A percentile compares a stretch with the other conserved stretches of the same genome.
Evolutionary conservation across 2,329 filamentous ascomycete genomes (phyloP).

Genomic region (Emericellopsis atlantica): DNA sequence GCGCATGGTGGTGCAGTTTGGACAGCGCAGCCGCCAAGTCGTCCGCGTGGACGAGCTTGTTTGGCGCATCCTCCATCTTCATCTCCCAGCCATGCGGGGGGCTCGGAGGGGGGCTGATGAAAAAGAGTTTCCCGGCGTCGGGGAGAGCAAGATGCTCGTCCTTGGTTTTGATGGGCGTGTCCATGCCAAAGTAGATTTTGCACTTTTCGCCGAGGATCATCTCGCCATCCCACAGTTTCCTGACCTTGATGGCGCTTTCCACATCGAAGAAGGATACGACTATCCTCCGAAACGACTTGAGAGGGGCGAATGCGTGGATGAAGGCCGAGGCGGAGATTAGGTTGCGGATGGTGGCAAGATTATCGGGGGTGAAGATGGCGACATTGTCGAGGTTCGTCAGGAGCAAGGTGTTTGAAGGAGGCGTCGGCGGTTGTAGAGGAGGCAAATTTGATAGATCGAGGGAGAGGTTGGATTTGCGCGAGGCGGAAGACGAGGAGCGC

Average conservation of each 20-base stretch:
- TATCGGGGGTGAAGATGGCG: constrained; percentile 62
- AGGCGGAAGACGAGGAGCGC: constrained; percentile 32
- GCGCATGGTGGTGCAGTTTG: constrained; percentile 38
- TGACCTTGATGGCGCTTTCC: constrained; percentile 57
- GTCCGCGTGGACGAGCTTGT: constrained; percentile 57
- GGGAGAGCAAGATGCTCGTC: constrained; percentile 52
- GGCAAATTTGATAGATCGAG: constrained; percentile 66
- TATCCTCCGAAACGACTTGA: constrained; percentile 74
- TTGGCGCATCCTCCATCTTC: constrained; percentile 55
- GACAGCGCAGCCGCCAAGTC: constrained; percentile 55
- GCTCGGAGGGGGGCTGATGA: constrained; percentile 57
- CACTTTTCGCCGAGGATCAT: constrained; percentile 56
- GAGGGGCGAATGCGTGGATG: constrained; percentile 66
- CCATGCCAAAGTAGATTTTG: constrained; percentile 56
- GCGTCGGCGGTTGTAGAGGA: constrained; percentile 55
- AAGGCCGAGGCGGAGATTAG: constrained; percentile 58
- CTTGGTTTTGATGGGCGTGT: constrained; percentile 40
- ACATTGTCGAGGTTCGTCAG: constrained; percentile 67
- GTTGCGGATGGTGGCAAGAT: constrained; percentile 60
- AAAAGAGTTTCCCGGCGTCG: constrained; percentile 59
- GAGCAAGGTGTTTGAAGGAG: constrained; percentile 72
- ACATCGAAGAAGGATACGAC: constrained; percentile 65
- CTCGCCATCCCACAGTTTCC: constrained; percentile 63
- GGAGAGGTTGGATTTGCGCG: constrained; percentile 40
- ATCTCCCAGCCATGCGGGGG: constrained; percentile 60